Evolutionary conservation across 2,329 filamentous ascomycete genomes (phyloP).

Genomic region (Clarireedia sp.): DNA sequence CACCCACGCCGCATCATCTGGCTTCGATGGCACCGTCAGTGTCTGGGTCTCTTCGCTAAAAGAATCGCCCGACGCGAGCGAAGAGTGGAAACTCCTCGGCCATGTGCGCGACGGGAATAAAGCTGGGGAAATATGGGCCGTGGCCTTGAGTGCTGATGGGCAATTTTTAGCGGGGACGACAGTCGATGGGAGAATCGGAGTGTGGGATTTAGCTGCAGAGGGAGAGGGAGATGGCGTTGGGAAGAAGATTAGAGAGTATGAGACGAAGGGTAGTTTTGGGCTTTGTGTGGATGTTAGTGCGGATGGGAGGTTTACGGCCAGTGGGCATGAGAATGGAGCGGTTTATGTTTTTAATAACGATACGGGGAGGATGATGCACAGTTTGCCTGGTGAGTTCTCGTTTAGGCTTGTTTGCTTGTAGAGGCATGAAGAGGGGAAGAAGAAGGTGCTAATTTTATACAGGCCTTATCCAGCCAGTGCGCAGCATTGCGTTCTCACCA

Average conservation of each 20-base stretch:
- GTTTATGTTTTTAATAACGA: constrained; percentile 95
- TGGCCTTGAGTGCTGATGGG: constrained; percentile 78
- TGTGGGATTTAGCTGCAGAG: constrained; percentile 59
- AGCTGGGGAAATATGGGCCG: constrained; percentile 74
- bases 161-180: constrained; percentile 80
- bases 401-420: not conserved
- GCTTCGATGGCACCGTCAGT: constrained; percentile 83
- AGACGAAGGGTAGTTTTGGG: constrained; percentile 89
- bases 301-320: constrained; percentile 81
- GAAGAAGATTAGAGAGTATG: constrained; percentile 70
- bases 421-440: not conserved
- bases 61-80: not conserved
- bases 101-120: constrained; percentile 47
- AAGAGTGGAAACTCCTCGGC: constrained; percentile 42
- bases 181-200: constrained; percentile 78
- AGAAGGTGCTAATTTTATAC: constrained; percentile 16
- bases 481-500: constrained; percentile 81
- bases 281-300: constrained; percentile 73
- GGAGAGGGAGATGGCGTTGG: constrained; percentile 29
- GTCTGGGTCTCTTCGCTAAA: constrained; percentile 62
- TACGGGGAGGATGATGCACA: constrained; percentile 76
- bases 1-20: constrained; percentile 68
- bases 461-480: constrained; percentile 82
- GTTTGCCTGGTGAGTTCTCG: constrained; percentile 58
- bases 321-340: constrained; percentile 84